These are phyloP conservation scores for Spergularia marina DNA, from an alignment of 148 eudicot species.

Conservation along the genomic window DNA sequence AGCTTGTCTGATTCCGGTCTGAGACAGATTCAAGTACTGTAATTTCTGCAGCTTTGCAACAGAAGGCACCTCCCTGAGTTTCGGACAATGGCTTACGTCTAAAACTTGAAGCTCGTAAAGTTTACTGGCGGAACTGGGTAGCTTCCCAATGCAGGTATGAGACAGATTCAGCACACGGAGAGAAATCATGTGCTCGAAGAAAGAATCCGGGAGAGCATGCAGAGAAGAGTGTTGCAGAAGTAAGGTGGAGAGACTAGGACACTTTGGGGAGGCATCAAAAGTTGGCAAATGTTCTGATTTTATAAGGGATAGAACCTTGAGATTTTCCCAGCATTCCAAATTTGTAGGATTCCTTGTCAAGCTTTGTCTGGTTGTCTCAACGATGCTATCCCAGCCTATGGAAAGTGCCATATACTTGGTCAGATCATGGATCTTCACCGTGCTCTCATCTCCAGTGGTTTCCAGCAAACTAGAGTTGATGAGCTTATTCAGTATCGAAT, in stretches of 20 bases:
- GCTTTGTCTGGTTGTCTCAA: neutral
- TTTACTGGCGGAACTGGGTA: too few relatives aligned
- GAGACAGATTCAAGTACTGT: constrained; percentile 15
- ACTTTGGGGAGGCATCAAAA: constrained; percentile 4
- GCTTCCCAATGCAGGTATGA: neutral
- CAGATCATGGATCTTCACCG: constrained; percentile 18
- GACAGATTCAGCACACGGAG: constrained; percentile 24
- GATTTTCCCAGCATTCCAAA: neutral
- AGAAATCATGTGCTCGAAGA: constrained; percentile 12
- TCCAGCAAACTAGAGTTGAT: constrained; percentile 24
- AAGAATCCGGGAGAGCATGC: constrained; percentile 18
- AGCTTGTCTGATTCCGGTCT: constrained; percentile 12
- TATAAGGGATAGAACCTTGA: constrained; percentile 9
- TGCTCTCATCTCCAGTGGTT: neutral
- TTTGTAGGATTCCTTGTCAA: neutral
- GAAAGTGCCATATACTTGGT: constrained; percentile 15
- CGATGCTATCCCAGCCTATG: neutral
- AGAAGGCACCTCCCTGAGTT: neutral
- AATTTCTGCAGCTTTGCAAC: constrained; percentile 11
- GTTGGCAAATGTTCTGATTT: neutral
- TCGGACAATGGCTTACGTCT: too few relatives aligned
- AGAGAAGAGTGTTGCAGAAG: constrained; percentile 17
- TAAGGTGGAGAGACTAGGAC: constrained; percentile 16
- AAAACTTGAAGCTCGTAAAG: too few relatives aligned
- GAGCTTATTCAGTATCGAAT: constrained; percentile 23